A percentile compares a stretch with the other conserved stretches of the same genome.
Conservation (phyloP, 2,329 filamentous ascomycete genomes). For the Diaporthe ilicicola region DNA sequence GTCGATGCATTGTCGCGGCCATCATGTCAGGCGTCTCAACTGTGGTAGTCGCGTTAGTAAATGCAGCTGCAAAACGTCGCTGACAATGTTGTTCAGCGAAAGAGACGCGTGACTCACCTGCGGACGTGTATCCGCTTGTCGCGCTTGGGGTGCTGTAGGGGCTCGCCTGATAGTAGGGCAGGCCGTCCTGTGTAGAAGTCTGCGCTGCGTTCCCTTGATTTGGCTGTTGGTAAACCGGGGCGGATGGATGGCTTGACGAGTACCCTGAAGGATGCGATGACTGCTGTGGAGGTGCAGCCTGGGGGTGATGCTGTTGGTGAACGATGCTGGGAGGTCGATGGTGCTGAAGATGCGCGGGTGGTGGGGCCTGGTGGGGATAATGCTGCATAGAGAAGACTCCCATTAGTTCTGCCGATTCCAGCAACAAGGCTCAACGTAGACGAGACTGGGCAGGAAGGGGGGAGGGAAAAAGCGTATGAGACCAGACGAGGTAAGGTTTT, state of each 20-base stretch:
- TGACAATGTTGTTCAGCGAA: constrained; percentile 27
- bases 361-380: constrained; percentile 80
- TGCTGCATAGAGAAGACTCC: constrained; percentile 74
- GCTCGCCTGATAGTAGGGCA: constrained; percentile 81
- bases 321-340: constrained; percentile 78
- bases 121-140: constrained; percentile 85
- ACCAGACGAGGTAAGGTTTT: constrained; percentile 45
- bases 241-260: constrained; percentile 68
- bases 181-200: constrained; percentile 68
- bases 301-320: constrained; percentile 76
- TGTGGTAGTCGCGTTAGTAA: constrained; percentile 9
- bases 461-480: constrained; percentile 44
- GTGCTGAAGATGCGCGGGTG: constrained; percentile 71
- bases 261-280: constrained; percentile 72
- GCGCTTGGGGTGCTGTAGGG: constrained; percentile 85
- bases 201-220: constrained; percentile 69
- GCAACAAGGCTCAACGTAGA: constrained; percentile 41
- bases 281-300: constrained; percentile 68
- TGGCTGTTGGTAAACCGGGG: constrained; percentile 74
- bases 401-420: constrained; percentile 57
- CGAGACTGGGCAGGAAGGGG: constrained; percentile 49
- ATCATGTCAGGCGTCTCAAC: constrained; percentile 71
- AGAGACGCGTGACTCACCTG: constrained; percentile 69
- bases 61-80: too few species aligned
- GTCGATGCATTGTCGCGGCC: constrained; percentile 76